Conservation (phyloP, 2,329 filamentous ascomycete genomes). For the Macroventuria anomochaeta region DNA sequence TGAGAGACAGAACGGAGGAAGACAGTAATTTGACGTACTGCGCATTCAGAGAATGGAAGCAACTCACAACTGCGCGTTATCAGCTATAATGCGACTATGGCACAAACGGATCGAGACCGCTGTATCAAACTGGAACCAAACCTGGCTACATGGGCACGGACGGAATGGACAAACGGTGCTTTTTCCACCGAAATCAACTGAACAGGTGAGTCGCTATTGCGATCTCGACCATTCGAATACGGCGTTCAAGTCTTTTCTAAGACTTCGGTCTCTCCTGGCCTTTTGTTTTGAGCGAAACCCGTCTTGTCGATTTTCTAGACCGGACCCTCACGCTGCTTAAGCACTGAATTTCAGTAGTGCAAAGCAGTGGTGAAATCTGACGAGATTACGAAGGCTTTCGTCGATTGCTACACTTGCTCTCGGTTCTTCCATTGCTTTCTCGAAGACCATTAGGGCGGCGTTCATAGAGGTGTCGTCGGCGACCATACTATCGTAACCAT, state of each 20-base stretch:
- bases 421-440: conserved; percentile 9
- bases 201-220: neutral
- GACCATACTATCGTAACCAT: conserved; percentile 9
- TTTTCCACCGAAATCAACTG: neutral
- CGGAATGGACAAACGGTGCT: neutral
- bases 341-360: neutral
- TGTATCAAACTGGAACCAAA: neutral
- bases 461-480: conserved; percentile 38
- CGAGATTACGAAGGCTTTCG: conserved; percentile 16
- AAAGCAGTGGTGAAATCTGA: neutral
- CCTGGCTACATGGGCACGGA: neutral
- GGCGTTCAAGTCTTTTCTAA: conserved; percentile 10
- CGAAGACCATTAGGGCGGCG: conserved; percentile 34
- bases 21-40: neutral
- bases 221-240: neutral
- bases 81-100: neutral
- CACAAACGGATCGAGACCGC: neutral
- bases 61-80: neutral
- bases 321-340: neutral
- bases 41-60: neutral
- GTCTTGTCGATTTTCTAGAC: conserved; percentile 3
- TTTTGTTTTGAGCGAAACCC: conserved; percentile 9
- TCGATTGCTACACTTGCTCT: conserved; percentile 4
- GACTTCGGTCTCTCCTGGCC: conserved; percentile 16
- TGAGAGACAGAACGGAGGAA: conserved; percentile 33